A percentile compares a stretch with the other conserved stretches of the same genome.
Conservation (phyloP, 768 basidiomycete species). For the Tulasnella sp. region DNA sequence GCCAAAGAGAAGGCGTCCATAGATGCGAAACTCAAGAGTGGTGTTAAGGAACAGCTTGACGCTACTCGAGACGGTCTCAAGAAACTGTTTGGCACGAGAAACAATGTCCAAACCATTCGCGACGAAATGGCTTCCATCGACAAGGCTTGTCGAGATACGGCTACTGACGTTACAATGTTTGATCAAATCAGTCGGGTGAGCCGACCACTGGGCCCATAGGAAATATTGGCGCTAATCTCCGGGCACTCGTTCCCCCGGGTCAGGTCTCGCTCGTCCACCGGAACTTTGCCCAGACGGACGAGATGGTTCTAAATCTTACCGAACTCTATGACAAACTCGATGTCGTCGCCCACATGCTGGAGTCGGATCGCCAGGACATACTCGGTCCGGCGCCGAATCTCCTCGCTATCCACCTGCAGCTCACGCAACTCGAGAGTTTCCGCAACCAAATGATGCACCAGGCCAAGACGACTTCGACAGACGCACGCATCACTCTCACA, state of each 20-base stretch:
- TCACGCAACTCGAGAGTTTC: conserved; percentile 86
- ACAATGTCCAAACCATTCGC: conserved; percentile 66
- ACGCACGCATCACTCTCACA: conserved; percentile 52
- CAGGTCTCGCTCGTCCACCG: conserved; percentile 94
- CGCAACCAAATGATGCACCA: conserved; percentile 91
- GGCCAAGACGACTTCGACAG: conserved; percentile 67
- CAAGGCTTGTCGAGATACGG: conserved; percentile 59
- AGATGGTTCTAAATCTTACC: conserved; percentile 88
- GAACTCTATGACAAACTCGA: conserved; percentile 82
- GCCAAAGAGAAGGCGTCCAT: conserved; percentile 95
- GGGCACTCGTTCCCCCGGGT: neutral
- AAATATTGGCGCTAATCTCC: neutral
- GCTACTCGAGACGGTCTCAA: conserved; percentile 79
- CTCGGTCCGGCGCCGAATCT: conserved; percentile 79
- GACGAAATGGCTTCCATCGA: conserved; percentile 79
- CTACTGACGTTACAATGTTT: conserved; percentile 69
- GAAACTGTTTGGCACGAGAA: conserved; percentile 63
- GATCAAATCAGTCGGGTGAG: conserved; percentile 90
- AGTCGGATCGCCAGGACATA: conserved; percentile 60
- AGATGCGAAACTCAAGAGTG: conserved; percentile 76
- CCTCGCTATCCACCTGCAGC: conserved; percentile 78
- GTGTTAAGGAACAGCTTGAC: conserved; percentile 87
- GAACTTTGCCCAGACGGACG: conserved; percentile 88
- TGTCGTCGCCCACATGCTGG: conserved; percentile 64
- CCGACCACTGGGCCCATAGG: conserved; percentile 13